These are phyloP conservation scores for Lagenaria siceraria DNA, from an alignment of 306 rosid genomes.

Conservation along the genomic window DNA sequence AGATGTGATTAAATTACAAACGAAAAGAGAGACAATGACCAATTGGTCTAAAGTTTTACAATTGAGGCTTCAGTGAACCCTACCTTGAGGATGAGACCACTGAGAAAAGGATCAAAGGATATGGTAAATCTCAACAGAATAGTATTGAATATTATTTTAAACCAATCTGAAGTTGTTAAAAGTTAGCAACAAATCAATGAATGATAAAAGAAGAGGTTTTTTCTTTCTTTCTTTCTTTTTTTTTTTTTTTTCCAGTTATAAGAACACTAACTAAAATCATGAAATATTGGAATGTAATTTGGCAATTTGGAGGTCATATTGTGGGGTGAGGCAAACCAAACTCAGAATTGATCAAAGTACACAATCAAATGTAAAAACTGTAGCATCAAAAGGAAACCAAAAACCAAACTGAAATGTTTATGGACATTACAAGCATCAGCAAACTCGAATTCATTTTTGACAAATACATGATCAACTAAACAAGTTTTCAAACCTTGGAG, in stretches of 20 bases:
- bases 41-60: not conserved
- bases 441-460: not conserved
- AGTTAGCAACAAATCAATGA: not conserved
- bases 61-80: not conserved
- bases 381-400: not conserved
- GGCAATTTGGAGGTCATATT: not conserved
- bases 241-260: not conserved
- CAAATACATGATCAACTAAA: not conserved
- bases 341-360: not conserved
- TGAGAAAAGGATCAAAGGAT: not conserved
- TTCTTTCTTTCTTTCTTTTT: not conserved
- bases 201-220: not conserved
- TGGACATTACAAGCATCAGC: not conserved
- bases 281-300: not conserved
- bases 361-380: not conserved
- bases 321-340: not conserved
- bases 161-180: not conserved
- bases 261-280: not conserved
- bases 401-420: not conserved
- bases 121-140: too few relatives aligned
- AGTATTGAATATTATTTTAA: too few relatives aligned
- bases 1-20: not conserved
- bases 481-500: slow-evolving; percentile 34
- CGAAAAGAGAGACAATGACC: not conserved
- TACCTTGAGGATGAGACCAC: not conserved